Conservation (phyloP, 805 yeast genomes). For the Pichia nakasei region DNA sequence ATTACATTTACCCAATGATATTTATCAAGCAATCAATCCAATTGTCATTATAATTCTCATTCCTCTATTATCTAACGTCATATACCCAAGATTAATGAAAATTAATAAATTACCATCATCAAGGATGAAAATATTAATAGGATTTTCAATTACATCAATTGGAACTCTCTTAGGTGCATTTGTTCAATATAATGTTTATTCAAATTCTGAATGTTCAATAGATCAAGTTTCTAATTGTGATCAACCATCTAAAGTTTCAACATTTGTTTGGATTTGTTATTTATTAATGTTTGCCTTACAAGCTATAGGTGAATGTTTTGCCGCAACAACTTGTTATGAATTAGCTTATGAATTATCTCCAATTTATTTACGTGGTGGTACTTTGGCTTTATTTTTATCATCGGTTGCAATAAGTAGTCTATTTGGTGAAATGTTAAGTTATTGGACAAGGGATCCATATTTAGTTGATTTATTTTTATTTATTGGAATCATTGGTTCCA, state of each 20-base stretch:
- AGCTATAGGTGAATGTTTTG: constrained; percentile 47
- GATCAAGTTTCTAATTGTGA: constrained; percentile 17
- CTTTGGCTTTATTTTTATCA: constrained; percentile 32
- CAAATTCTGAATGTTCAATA: constrained; percentile 38
- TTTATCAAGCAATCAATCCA: constrained; percentile 45
- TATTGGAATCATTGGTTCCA: constrained; percentile 27
- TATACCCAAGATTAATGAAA: constrained; percentile 39
- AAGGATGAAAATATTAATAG: constrained; percentile 36
- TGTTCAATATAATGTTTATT: constrained; percentile 36
- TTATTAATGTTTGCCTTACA: constrained; percentile 30
- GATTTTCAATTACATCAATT: constrained; percentile 36
- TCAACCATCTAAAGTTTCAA: constrained; percentile 15
- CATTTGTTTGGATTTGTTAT: constrained; percentile 28
- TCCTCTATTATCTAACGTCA: constrained; percentile 37
- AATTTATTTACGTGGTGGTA: constrained; percentile 40
- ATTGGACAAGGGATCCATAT: constrained; percentile 33
- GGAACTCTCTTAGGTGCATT: constrained; percentile 42
- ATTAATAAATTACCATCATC: constrained; percentile 33
- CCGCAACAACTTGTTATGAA: constrained; percentile 43
- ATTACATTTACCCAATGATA: constrained; percentile 44
- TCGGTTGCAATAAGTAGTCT: constrained; percentile 40
- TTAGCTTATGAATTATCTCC: constrained; percentile 47
- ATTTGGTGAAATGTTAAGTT: constrained; percentile 31
- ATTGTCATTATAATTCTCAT: constrained; percentile 41
- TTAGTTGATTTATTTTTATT: constrained; percentile 30